Percentiles rank a stretch among this genome's conserved stretches.
These are phyloP conservation scores for Lodderomyces beijingensis DNA, from an alignment of 1,139 yeast species.

Conservation along the genomic window DNA sequence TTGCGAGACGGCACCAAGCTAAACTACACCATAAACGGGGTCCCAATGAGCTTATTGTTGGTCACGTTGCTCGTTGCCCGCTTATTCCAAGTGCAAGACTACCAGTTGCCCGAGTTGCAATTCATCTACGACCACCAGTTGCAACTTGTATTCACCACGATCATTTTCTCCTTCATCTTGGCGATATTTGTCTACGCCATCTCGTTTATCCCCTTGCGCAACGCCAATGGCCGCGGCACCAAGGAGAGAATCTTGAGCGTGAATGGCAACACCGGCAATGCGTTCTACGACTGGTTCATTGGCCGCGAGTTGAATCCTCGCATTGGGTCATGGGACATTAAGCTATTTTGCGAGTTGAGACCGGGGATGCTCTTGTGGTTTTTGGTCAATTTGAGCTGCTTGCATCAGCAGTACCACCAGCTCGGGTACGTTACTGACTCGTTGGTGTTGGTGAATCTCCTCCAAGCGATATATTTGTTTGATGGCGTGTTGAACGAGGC, in stretches of 20 bases:
- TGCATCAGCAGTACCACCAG: conserved; percentile 71
- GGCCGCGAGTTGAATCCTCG: conserved; percentile 96
- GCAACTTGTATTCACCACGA: conserved; percentile 60
- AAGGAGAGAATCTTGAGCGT: conserved; percentile 70
- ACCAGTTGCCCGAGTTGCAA: conserved; percentile 68
- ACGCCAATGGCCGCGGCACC: conserved; percentile 49
- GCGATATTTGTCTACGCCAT: conserved; percentile 61
- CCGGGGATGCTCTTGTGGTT: conserved; percentile 93
- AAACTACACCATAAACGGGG: conserved; percentile 79
- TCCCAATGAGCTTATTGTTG: conserved; percentile 48
- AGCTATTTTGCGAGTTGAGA: conserved; percentile 86
- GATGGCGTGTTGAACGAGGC: conserved; percentile 93
- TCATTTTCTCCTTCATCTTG: conserved; percentile 58
- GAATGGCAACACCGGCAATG: conserved; percentile 81
- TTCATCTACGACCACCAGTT: conserved; percentile 68
- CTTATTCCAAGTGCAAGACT: conserved; percentile 37
- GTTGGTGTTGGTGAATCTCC: conserved; percentile 56
- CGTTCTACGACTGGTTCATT: conserved; percentile 89
- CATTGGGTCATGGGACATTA: conserved; percentile 79
- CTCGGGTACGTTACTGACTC: conserved; percentile 68
- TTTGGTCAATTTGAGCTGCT: conserved; percentile 69
- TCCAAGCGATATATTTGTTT: conserved; percentile 79
- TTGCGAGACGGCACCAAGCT: conserved; percentile 74
- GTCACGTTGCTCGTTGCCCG: conserved; percentile 48
- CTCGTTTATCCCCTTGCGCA: conserved; percentile 58